Conservation (phyloP, 2,329 filamentous ascomycete species). For the Colletotrichum echinochloae region DNA sequence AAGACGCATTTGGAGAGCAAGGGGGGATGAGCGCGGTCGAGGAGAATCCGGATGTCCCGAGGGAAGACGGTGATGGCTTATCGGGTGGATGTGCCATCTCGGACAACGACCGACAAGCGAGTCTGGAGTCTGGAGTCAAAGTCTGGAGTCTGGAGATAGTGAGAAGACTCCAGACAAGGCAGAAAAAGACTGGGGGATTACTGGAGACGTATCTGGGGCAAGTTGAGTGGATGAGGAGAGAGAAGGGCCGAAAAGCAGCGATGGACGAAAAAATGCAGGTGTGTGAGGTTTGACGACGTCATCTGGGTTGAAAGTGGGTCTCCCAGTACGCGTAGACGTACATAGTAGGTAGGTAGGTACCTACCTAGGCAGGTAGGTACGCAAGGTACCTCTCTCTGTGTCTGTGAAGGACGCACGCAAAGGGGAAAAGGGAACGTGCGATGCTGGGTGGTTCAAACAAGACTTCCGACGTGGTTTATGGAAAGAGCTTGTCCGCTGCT, state of each 20-base stretch:
- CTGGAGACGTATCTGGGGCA: slow-evolving; percentile 38
- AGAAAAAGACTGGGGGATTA: slow-evolving; percentile 30
- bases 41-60: slow-evolving; percentile 32
- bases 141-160: neutral
- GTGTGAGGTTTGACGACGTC: slow-evolving; percentile 22
- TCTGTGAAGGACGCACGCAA: neutral
- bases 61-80: slow-evolving; percentile 10
- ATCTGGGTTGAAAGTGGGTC: slow-evolving; percentile 10
- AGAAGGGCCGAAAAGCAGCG: slow-evolving; percentile 38
- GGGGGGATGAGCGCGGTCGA: neutral
- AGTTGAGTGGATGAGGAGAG: slow-evolving; percentile 23
- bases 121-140: neutral
- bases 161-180: neutral
- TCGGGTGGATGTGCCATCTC: slow-evolving; percentile 11
- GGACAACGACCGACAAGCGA: slow-evolving; percentile 38
- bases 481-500: slow-evolving; percentile 24
- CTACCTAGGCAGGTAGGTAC: neutral
- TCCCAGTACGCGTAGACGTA: neutral
- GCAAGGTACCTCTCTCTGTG: too few relatives aligned
- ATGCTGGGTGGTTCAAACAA: slow-evolving; percentile 28
- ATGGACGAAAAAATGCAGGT: neutral
- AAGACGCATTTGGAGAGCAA: slow-evolving; percentile 14
- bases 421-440: neutral
- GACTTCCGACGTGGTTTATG: slow-evolving; percentile 11
- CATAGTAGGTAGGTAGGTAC: too few relatives aligned